phyloP scores from a whole-genome alignment of 129 eudicot species.

The Centrapalus pauciflorus region DNA sequence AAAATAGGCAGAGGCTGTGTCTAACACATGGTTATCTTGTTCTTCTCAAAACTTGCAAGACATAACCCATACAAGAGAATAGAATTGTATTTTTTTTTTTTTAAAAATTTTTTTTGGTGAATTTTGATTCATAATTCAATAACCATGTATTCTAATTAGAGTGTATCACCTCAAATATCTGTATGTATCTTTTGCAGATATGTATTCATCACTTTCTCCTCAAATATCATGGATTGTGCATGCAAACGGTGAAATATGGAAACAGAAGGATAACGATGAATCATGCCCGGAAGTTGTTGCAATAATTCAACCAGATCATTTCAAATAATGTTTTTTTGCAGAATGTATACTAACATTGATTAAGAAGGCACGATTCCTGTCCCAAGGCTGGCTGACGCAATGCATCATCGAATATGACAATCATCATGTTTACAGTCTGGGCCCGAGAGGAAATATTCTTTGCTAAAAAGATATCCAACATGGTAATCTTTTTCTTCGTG shows the following conservation, averaged over 20 bases:
- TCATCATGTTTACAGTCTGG: not conserved
- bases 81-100: no score
- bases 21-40: no score
- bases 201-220: slow-evolving; percentile 70
- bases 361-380: not conserved
- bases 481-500: slow-evolving; percentile 6
- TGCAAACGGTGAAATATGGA: slow-evolving; percentile 93
- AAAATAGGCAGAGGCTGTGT: no score
- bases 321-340: slow-evolving; percentile 32
- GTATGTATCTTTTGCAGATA: slow-evolving; percentile 44
- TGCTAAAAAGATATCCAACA: not conserved
- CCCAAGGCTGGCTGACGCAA: not conserved
- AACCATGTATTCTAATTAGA: not conserved
- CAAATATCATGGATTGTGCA: slow-evolving; percentile 86
- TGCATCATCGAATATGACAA: slow-evolving; percentile 14
- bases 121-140: not conserved
- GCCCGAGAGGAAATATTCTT: not conserved
- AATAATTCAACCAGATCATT: slow-evolving; percentile 66
- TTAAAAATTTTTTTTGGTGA: no score
- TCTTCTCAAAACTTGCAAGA: no score
- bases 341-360: not conserved
- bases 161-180: not conserved
- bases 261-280: slow-evolving; percentile 66
- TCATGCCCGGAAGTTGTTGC: slow-evolving; percentile 65
- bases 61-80: no score